These are phyloP conservation scores for Tolypocladium guangdongense DNA, from an alignment of 2,329 filamentous ascomycete species.

Conservation along the genomic window DNA sequence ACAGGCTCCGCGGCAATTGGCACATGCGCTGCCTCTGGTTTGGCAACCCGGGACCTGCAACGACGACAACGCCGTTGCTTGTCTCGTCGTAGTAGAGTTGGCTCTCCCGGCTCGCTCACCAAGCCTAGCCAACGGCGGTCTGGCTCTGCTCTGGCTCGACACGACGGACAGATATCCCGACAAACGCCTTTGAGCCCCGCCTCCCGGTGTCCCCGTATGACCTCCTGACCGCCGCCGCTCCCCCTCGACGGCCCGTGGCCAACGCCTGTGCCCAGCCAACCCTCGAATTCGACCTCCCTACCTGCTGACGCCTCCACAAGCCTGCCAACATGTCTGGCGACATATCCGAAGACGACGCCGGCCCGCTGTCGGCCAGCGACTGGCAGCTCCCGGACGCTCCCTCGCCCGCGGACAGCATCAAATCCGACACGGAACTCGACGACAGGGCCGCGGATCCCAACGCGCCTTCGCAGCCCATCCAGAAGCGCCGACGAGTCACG, in stretches of 20 bases:
- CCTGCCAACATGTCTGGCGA: slow-evolving; percentile 22
- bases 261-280: not conserved
- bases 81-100: slow-evolving; percentile 1
- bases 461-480: slow-evolving; percentile 45
- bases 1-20: slow-evolving; percentile 25
- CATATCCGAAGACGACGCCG: slow-evolving; percentile 33
- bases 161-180: not conserved
- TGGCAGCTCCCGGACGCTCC: slow-evolving; percentile 24
- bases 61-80: slow-evolving; percentile 3
- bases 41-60: slow-evolving; percentile 19
- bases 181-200: not conserved
- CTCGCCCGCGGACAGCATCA: slow-evolving; percentile 31
- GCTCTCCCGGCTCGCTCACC: not conserved
- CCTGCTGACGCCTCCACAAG: slow-evolving; percentile 2
- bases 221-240: not conserved
- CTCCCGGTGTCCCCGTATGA: slow-evolving; percentile 5
- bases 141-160: not conserved
- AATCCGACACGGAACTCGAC: slow-evolving; percentile 29
- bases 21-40: slow-evolving; percentile 25
- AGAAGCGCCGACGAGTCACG: slow-evolving; percentile 69
- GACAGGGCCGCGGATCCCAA: slow-evolving; percentile 22
- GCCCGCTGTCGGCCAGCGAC: slow-evolving; percentile 21
- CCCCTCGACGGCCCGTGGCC: slow-evolving; percentile 3
- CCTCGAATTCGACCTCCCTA: not conserved
- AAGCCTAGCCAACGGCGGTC: not conserved